These are phyloP conservation scores for Heritiera littoralis DNA, from an alignment of 345 rosid genomes.

Conservation along the genomic window DNA sequence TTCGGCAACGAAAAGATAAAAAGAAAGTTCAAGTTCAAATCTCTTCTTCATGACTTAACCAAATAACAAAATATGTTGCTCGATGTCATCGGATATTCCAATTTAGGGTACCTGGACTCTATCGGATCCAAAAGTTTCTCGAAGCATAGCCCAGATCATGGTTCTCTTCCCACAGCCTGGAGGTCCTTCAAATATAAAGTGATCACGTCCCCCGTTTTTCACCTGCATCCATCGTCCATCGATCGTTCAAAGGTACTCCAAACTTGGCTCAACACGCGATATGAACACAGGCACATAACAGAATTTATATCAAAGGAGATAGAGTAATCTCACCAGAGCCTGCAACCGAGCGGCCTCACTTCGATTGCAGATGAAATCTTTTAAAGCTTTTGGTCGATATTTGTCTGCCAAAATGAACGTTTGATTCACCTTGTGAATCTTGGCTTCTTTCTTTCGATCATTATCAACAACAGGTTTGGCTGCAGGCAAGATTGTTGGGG, in stretches of 20 bases:
- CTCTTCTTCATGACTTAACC: background rate
- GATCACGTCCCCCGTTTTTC: conserved; percentile 30
- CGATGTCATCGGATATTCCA: background rate
- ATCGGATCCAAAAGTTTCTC: conserved; percentile 51
- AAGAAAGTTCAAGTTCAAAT: background rate
- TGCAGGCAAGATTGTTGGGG: background rate
- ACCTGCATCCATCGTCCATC: conserved; percentile 22
- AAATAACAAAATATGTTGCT: background rate
- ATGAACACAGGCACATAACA: background rate
- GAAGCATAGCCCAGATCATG: conserved; percentile 62
- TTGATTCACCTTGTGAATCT: background rate
- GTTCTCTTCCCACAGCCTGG: conserved; percentile 68
- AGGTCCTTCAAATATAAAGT: conserved; percentile 63
- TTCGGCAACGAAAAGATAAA: too few relatives aligned
- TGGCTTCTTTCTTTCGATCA: conserved; percentile 12
- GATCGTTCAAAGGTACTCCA: background rate
- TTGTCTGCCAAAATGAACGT: conserved; percentile 47
- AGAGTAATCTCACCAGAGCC: conserved; percentile 20
- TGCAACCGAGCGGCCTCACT: conserved; percentile 43
- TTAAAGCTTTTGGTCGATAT: conserved; percentile 46
- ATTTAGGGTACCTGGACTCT: conserved; percentile 35
- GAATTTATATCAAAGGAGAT: conserved; percentile 10
- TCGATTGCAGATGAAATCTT: conserved; percentile 59
- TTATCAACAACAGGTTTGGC: background rate
- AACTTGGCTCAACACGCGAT: background rate